These are phyloP conservation scores for Hippophae rhamnoides DNA, from an alignment of 306 rosid genomes.

Conservation along the genomic window DNA sequence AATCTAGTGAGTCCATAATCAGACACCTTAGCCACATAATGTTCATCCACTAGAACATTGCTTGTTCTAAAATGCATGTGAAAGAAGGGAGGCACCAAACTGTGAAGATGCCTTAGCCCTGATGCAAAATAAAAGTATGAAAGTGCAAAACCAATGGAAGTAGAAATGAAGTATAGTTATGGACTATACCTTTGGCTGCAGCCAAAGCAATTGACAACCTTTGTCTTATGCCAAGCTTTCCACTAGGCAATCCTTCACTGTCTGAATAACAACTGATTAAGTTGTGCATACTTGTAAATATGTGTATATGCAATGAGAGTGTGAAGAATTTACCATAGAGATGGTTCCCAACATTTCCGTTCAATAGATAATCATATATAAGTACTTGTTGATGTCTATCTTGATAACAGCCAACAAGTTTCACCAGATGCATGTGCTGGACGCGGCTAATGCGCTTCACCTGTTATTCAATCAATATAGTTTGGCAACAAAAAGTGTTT, in stretches of 20 bases:
- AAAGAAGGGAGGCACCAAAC: slow-evolving; percentile 53
- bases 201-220: slow-evolving; percentile 57
- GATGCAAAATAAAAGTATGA: slow-evolving; percentile 13
- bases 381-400: slow-evolving; percentile 54
- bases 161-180: background rate
- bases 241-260: slow-evolving; percentile 48
- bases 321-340: slow-evolving; percentile 45
- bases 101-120: slow-evolving; percentile 64
- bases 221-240: slow-evolving; percentile 44
- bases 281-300: background rate
- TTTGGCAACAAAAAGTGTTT: too few species aligned
- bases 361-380: slow-evolving; percentile 49
- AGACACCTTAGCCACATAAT: slow-evolving; percentile 48
- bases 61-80: slow-evolving; percentile 59
- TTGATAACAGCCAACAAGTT: slow-evolving; percentile 53
- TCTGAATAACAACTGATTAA: slow-evolving; percentile 33
- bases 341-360: slow-evolving; percentile 59
- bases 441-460: slow-evolving; percentile 43
- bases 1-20: slow-evolving; percentile 52
- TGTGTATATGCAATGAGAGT: slow-evolving; percentile 1
- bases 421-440: slow-evolving; percentile 45
- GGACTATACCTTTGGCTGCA: slow-evolving; percentile 51
- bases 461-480: slow-evolving; percentile 20
- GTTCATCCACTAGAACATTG: slow-evolving; percentile 57
- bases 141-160: slow-evolving; percentile 4